phyloP scores from a whole-genome alignment of 2,329 filamentous ascomycete genomes.

The Trichophyton benhamiae region DNA sequence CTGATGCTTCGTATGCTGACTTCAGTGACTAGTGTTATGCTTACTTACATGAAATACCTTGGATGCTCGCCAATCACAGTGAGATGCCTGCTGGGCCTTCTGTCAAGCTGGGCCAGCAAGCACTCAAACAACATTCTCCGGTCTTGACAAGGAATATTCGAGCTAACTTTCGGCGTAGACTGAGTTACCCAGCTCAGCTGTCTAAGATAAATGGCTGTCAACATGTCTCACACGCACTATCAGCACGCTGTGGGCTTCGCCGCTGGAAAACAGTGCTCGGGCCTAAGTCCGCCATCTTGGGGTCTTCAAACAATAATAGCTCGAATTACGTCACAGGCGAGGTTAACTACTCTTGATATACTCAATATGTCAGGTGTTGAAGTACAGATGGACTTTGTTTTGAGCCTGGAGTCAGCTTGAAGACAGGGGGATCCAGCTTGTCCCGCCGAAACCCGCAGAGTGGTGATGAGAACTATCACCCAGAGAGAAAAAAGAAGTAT shows the following conservation, averaged over 20 bases:
- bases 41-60: neutral
- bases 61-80: neutral
- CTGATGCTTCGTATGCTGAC: neutral
- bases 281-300: neutral
- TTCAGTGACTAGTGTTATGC: neutral
- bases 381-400: neutral
- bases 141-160: neutral
- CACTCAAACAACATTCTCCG: neutral
- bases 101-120: too few species aligned
- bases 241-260: neutral
- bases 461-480: neutral
- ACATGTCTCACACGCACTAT: neutral
- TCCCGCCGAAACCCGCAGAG: neutral
- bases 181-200: neutral
- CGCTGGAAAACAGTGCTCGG: neutral
- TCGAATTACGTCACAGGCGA: neutral
- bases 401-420: neutral
- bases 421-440: neutral
- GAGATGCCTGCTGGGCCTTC: neutral
- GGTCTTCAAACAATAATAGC: neutral
- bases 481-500: neutral
- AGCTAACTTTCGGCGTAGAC: neutral
- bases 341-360: neutral
- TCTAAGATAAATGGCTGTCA: neutral
- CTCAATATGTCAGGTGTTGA: too few species aligned